Conservation (phyloP, 176 grass and related monocot genomes). For the Carex myosuroides region DNA sequence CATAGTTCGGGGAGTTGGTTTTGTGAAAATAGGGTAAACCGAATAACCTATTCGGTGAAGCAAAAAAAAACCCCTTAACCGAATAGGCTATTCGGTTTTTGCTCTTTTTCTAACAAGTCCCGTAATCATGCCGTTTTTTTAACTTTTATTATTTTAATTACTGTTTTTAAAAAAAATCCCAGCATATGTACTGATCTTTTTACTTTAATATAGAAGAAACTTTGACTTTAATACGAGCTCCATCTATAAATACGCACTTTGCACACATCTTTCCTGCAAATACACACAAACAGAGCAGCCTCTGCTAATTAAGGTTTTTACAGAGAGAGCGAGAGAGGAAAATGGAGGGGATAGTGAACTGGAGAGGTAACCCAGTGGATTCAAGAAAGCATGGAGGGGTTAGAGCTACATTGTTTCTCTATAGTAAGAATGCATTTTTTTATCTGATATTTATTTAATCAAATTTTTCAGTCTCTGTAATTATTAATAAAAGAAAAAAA, state of each 20-base stretch:
- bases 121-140: no score
- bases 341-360: conserved; percentile 37
- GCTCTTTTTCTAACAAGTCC: no score
- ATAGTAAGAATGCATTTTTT: conserved; percentile 36
- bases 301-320: not conserved
- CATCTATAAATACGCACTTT: not conserved
- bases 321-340: not conserved
- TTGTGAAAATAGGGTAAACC: no score
- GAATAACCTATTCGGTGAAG: no score
- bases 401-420: conserved; percentile 45
- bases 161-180: no score
- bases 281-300: not conserved
- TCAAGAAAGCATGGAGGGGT: conserved; percentile 50
- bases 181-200: not conserved
- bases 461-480: no score
- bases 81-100: no score
- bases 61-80: no score
- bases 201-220: not conserved
- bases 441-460: no score
- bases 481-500: no score
- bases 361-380: conserved; percentile 49
- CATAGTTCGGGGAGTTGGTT: no score
- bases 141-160: no score
- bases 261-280: not conserved
- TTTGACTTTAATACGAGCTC: not conserved